Percentiles rank a stretch among this genome's conserved stretches.
Conservation (phyloP, 73 alveolate genomes). For the Blepharisma stoltei region DNA sequence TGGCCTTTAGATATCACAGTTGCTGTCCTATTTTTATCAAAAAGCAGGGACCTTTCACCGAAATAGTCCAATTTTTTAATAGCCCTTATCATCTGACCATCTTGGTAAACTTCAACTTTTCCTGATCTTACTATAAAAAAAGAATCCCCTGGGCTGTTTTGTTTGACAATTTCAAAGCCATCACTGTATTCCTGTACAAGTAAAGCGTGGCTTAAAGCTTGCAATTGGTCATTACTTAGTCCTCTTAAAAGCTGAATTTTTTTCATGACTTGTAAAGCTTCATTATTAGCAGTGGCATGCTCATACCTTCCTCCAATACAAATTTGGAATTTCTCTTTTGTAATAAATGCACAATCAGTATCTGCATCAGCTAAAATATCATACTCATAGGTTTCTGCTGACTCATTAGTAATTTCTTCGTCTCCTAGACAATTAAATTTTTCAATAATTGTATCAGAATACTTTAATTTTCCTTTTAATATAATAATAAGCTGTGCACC, state of each 20-base stretch:
- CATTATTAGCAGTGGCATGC: constrained; percentile 27
- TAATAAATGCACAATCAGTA: not conserved
- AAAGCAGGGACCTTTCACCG: constrained; percentile 34
- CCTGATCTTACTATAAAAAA: constrained; percentile 32
- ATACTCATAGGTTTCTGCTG: not conserved
- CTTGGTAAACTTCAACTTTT: constrained; percentile 27
- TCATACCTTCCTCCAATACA: constrained; percentile 34
- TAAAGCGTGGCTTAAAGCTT: not conserved
- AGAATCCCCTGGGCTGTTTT: constrained; percentile 29
- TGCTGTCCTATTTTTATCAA: constrained; percentile 19
- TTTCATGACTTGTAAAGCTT: constrained; percentile 17
- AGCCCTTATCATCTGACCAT: constrained; percentile 23
- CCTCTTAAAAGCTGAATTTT: constrained; percentile 1
- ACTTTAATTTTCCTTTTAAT: constrained; percentile 15
- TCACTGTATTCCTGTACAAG: not conserved
- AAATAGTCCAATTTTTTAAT: constrained; percentile 29
- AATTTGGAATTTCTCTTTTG: not conserved
- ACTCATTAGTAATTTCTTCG: not conserved
- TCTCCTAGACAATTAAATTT: constrained; percentile 19
- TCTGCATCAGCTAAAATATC: constrained; percentile 22
- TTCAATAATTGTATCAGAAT: not conserved
- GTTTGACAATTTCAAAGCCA: constrained; percentile 24
- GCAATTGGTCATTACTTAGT: not conserved
- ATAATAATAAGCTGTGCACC: not conserved
- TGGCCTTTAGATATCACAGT: constrained; percentile 16